Percentiles rank a stretch among this genome's conserved stretches.
Conservation (phyloP, 2,329 filamentous ascomycete species). For the Monosporascus sp. region DNA sequence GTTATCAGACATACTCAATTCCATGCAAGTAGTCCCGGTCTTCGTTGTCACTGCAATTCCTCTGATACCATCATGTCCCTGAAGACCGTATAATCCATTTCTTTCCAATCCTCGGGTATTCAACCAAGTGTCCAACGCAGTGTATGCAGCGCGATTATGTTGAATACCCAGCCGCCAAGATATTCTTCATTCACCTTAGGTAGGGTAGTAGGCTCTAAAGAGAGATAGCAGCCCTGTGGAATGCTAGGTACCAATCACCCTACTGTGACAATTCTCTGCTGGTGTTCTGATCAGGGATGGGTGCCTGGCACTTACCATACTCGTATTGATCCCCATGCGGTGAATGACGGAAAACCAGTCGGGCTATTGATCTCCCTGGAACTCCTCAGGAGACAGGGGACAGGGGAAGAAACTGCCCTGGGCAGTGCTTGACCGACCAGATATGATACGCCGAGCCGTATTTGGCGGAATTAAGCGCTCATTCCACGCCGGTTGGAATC, state of each 20-base stretch:
- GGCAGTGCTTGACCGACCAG: neutral
- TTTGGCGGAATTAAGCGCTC: neutral
- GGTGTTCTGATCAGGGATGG: neutral
- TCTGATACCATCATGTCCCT: neutral
- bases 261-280: neutral
- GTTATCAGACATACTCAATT: neutral
- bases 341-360: neutral
- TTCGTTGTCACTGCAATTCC: neutral
- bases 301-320: too few species aligned
- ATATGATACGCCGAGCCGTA: neutral
- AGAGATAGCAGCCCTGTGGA: neutral
- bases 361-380: neutral
- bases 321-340: neutral
- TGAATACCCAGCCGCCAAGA: neutral
- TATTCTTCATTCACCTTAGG: neutral
- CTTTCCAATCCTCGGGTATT: neutral
- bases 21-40: neutral
- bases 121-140: neutral
- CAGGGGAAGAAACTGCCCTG: neutral
- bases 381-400: neutral
- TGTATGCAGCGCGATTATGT: neutral
- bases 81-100: neutral
- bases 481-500: neutral
- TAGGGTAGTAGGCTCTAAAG: too few species aligned
- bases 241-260: neutral